Conservation (phyloP, 495 filamentous ascomycete species). For the Xylaria flabelliformis region DNA sequence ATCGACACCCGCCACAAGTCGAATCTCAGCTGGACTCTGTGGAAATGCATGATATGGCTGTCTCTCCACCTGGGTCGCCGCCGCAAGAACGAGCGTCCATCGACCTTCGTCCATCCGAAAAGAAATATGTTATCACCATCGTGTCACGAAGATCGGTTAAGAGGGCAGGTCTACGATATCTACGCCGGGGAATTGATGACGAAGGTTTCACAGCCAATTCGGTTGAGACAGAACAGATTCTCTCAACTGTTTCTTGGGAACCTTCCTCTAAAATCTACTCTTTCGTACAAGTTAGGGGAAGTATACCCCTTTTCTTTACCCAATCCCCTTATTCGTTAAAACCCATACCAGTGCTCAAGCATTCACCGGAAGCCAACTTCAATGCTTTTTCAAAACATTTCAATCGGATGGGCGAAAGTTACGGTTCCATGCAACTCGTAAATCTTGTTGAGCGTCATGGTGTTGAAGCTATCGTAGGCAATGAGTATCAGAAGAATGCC, state of each 20-base stretch:
- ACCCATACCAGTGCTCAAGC: slow-evolving; percentile 80
- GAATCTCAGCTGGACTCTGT: slow-evolving; percentile 51
- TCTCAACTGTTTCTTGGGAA: slow-evolving; percentile 68
- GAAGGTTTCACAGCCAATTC: slow-evolving; percentile 85
- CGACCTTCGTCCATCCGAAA: slow-evolving; percentile 48
- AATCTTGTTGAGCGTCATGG: slow-evolving; percentile 87
- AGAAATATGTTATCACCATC: slow-evolving; percentile 75
- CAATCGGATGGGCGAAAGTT: slow-evolving; percentile 64
- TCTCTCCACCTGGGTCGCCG: slow-evolving; percentile 25
- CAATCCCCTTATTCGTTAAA: slow-evolving; percentile 93
- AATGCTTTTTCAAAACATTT: slow-evolving; percentile 83
- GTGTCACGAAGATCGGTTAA: slow-evolving; percentile 86
- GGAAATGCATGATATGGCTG: slow-evolving; percentile 47
- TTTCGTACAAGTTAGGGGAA: slow-evolving; percentile 84
- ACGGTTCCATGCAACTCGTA: slow-evolving; percentile 79
- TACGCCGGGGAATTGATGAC: slow-evolving; percentile 90
- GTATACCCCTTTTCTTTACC: slow-evolving; percentile 90
- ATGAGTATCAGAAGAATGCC: slow-evolving; percentile 72
- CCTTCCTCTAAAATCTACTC: slow-evolving; percentile 71
- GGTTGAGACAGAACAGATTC: slow-evolving; percentile 93
- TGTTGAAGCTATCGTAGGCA: slow-evolving; percentile 77
- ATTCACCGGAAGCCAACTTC: slow-evolving; percentile 76
- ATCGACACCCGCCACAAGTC: slow-evolving; percentile 51
- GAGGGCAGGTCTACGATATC: slow-evolving; percentile 85
- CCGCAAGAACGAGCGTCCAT: slow-evolving; percentile 31